phyloP scores from a whole-genome alignment of 257 asterid species.

The Solanum chiquidenum region DNA sequence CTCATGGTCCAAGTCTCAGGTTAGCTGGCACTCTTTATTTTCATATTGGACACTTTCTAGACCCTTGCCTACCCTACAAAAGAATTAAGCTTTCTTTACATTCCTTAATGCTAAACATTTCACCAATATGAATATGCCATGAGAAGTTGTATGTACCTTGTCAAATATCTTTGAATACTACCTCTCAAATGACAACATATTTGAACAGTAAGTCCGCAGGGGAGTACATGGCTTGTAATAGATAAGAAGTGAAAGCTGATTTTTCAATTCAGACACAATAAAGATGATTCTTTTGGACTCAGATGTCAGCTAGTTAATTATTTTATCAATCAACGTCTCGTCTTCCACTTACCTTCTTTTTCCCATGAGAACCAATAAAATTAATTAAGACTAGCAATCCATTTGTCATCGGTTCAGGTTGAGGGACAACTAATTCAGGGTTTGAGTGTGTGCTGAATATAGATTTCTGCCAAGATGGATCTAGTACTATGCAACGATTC shows the following conservation, averaged over 20 bases:
- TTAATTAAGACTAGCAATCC: not conserved
- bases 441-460: not conserved
- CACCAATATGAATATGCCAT: not conserved
- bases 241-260: not conserved
- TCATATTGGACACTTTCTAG: not conserved
- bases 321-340: not conserved
- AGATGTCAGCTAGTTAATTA: not conserved
- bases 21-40: slow-evolving; percentile 21
- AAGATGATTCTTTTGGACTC: not conserved
- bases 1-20: slow-evolving; percentile 99
- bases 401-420: not conserved
- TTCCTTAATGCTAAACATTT: not conserved
- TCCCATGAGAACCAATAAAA: not conserved
- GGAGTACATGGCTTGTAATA: not conserved
- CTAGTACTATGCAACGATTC: not conserved
- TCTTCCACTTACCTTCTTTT: not conserved
- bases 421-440: not conserved
- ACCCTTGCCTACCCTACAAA: not conserved
- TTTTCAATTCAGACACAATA: not conserved
- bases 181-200: not conserved
- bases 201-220: not conserved
- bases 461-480: not conserved
- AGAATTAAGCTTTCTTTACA: not conserved
- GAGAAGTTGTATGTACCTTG: not conserved
- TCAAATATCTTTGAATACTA: not conserved